These are phyloP conservation scores for Tolypocladium cylindrosporum DNA, from an alignment of 2,329 filamentous ascomycete genomes.

Conservation along the genomic window DNA sequence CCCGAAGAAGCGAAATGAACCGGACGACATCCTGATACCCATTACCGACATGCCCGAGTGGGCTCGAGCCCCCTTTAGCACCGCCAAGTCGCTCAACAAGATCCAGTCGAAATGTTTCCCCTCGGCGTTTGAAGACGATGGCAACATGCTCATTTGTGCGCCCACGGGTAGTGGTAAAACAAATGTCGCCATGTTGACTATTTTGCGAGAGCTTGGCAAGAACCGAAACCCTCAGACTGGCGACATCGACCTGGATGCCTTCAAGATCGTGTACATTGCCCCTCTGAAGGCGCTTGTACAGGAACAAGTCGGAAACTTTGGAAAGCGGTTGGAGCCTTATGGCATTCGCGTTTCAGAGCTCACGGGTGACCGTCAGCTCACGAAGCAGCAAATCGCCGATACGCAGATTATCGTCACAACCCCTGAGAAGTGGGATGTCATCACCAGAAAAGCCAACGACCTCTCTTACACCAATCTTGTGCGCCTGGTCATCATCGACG, in stretches of 20 bases:
- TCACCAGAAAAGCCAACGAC: constrained; percentile 94
- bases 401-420: constrained; percentile 98
- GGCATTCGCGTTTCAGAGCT: constrained; percentile 91
- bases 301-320: constrained; percentile 97
- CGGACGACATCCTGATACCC: constrained; percentile 71
- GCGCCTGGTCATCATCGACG: constrained; percentile 89
- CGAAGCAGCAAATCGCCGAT: constrained; percentile 95
- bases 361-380: constrained; percentile 94
- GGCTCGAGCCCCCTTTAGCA: constrained; percentile 79
- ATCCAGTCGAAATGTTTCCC: constrained; percentile 93
- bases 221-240: constrained; percentile 80
- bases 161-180: constrained; percentile 97
- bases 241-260: constrained; percentile 90
- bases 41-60: constrained; percentile 86
- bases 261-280: constrained; percentile 98
- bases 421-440: constrained; percentile 98
- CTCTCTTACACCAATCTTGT: constrained; percentile 97
- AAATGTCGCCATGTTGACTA: constrained; percentile 95
- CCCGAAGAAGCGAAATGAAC: constrained; percentile 77
- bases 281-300: constrained; percentile 92
- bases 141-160: constrained; percentile 95
- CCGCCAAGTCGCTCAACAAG: constrained; percentile 79
- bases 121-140: constrained; percentile 84
- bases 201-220: constrained; percentile 93
- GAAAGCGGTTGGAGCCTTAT: constrained; percentile 79